phyloP scores from a whole-genome alignment of 768 basidiomycete species.

The Gloeopeniophorella convolvens region DNA sequence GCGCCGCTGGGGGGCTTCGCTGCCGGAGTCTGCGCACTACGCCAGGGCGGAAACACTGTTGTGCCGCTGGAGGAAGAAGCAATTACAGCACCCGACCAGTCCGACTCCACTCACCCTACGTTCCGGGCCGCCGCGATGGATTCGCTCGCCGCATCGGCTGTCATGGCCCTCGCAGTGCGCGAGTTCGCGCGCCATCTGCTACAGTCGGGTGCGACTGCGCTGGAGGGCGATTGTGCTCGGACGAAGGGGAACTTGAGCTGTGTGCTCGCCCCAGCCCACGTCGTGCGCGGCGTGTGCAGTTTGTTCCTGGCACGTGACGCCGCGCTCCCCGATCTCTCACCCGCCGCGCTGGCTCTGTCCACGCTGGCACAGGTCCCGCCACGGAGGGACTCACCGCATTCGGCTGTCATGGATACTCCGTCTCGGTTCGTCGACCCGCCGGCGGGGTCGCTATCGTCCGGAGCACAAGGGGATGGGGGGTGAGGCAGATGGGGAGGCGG shows the following conservation, averaged over 20 bases:
- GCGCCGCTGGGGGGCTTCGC: neutral
- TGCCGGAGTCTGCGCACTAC: neutral
- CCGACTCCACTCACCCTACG: neutral
- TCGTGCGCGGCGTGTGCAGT: conserved; percentile 6
- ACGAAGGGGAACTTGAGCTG: neutral
- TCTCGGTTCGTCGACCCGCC: neutral
- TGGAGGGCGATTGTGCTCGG: neutral
- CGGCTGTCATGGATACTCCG: conserved; percentile 5
- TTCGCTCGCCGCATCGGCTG: conserved; percentile 6
- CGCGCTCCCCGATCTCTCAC: neutral
- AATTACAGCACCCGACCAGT: too few relatives aligned
- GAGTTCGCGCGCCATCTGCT: conserved; percentile 10
- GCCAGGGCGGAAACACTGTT: conserved; percentile 1
- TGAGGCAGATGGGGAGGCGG: neutral
- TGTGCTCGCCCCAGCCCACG: conserved; percentile 7
- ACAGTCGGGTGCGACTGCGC: conserved; percentile 3
- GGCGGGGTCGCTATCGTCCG: neutral
- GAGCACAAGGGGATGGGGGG: neutral
- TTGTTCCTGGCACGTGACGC: conserved; percentile 12
- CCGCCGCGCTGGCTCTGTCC: conserved; percentile 5
- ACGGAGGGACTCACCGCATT: neutral
- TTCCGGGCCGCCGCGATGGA: neutral
- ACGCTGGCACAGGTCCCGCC: neutral
- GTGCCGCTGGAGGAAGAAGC: neutral
- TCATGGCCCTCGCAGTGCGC: conserved; percentile 14